phyloP scores from a whole-genome alignment of 164 flowering plant species.

The Aristolochia contorta region DNA sequence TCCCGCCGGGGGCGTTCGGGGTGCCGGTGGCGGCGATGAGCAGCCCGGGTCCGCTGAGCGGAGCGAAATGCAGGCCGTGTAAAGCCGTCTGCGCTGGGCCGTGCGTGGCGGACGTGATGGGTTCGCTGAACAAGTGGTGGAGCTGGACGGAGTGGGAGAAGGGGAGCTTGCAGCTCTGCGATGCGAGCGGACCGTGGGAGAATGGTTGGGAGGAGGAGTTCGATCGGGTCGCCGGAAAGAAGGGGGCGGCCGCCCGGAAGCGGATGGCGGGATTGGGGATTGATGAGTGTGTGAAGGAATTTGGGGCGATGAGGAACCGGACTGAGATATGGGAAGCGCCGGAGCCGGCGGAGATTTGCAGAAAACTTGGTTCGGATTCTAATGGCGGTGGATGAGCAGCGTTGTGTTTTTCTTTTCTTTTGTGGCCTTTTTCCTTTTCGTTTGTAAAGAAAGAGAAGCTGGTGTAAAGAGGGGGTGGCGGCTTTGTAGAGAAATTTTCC shows the following conservation, averaged over 20 bases:
- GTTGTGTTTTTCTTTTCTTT: no score
- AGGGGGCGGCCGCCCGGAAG: slow-evolving; percentile 35
- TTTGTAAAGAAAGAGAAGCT: no score
- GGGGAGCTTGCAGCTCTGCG: slow-evolving; percentile 54
- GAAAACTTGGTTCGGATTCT: background rate
- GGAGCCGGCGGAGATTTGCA: slow-evolving; percentile 43
- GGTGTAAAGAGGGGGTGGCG: no score
- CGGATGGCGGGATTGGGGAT: slow-evolving; percentile 23
- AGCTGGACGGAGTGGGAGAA: slow-evolving; percentile 77
- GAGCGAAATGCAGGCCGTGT: slow-evolving; percentile 94
- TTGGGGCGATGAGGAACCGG: slow-evolving; percentile 39
- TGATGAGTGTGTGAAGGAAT: slow-evolving; percentile 43
- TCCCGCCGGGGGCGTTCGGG: slow-evolving; percentile 55
- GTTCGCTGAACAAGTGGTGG: slow-evolving; percentile 41
- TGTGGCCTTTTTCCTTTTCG: no score
- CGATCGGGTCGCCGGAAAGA: slow-evolving; percentile 46
- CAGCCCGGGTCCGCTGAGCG: slow-evolving; percentile 75
- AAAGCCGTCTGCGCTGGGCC: slow-evolving; percentile 41
- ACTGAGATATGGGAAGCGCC: slow-evolving; percentile 62
- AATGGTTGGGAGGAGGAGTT: slow-evolving; percentile 65
- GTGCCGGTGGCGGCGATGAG: slow-evolving; percentile 85
- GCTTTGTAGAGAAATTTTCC: no score
- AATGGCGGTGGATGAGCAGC: no score
- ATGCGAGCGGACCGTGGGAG: slow-evolving; percentile 72
- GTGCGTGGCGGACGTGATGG: slow-evolving; percentile 54